phyloP scores from a whole-genome alignment of 768 basidiomycete species.

The Rhodocollybia butyracea region DNA sequence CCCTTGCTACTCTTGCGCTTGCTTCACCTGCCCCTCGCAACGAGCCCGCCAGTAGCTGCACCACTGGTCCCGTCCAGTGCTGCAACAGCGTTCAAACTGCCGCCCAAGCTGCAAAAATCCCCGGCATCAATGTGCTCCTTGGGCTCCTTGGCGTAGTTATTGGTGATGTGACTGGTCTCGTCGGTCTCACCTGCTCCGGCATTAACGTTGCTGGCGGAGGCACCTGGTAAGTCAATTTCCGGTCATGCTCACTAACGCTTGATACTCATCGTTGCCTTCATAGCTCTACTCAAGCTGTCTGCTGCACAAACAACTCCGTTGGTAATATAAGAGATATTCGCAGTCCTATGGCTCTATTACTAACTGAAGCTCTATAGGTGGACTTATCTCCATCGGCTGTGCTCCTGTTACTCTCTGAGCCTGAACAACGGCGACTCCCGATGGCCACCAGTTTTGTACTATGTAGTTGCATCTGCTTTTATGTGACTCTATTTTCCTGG shows the following conservation, averaged over 20 bases:
- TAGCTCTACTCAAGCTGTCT: slow-evolving; percentile 6
- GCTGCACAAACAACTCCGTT: slow-evolving; percentile 2
- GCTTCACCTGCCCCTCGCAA: slow-evolving; percentile 15
- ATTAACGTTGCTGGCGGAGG: slow-evolving; percentile 4
- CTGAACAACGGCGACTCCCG: background rate
- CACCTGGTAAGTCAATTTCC: slow-evolving; percentile 2
- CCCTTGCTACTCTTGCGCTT: slow-evolving; percentile 14
- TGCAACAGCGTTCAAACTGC: slow-evolving; percentile 25
- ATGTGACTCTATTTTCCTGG: too few species aligned
- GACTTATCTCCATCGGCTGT: slow-evolving; percentile 8
- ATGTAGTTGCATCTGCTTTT: too few species aligned
- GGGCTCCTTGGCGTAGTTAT: slow-evolving; percentile 39
- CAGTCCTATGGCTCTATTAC: background rate
- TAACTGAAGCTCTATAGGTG: background rate
- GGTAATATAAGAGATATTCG: background rate
- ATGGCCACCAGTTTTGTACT: too few species aligned
- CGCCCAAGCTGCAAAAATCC: slow-evolving; percentile 10
- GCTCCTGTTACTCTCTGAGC: slow-evolving; percentile 5
- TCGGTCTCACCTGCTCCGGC: slow-evolving; percentile 8
- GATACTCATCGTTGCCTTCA: background rate
- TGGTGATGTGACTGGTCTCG: slow-evolving; percentile 29
- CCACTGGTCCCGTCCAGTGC: slow-evolving; percentile 26
- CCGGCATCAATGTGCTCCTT: slow-evolving; percentile 11
- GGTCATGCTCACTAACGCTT: background rate
- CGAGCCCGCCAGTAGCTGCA: slow-evolving; percentile 17